Conservation (phyloP, 805 yeast species). For the Pichia rugopelliculosa region DNA sequence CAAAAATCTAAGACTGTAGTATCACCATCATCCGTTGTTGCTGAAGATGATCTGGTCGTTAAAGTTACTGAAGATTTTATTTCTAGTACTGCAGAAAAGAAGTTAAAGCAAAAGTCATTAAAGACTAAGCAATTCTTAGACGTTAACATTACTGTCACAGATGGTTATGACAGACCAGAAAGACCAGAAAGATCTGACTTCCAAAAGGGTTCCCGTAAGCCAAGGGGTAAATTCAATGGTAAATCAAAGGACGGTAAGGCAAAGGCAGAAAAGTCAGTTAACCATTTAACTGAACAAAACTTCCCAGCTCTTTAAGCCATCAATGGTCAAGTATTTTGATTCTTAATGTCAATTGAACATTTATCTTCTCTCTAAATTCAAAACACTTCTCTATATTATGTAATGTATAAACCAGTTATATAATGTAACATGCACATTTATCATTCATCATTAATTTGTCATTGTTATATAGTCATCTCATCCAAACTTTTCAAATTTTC, state of each 20-base stretch:
- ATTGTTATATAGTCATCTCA: too few species aligned
- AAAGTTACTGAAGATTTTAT: constrained; percentile 57
- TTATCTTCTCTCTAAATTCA: background rate
- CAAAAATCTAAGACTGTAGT: constrained; percentile 18
- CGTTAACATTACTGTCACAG: constrained; percentile 65
- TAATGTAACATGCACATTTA: background rate
- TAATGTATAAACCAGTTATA: background rate
- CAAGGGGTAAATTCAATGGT: constrained; percentile 1
- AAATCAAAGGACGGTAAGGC: constrained; percentile 15
- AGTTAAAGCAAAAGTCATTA: constrained; percentile 59
- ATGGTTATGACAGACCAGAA: constrained; percentile 29
- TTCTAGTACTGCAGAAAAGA: constrained; percentile 58
- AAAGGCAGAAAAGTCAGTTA: constrained; percentile 25
- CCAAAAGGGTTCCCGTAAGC: constrained; percentile 24
- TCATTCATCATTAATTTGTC: background rate
- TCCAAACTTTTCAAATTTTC: too few species aligned
- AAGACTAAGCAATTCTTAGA: constrained; percentile 80
- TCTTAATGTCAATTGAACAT: background rate
- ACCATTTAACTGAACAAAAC: constrained; percentile 40
- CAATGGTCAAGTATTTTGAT: background rate
- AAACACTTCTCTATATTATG: background rate
- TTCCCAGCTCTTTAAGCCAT: constrained; percentile 56
- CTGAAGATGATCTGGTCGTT: constrained; percentile 52
- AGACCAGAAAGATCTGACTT: constrained; percentile 25
- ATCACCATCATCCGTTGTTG: constrained; percentile 36